These are phyloP conservation scores for Vachellia pachyceras DNA, from an alignment of 306 rosid genomes.

Conservation along the genomic window DNA sequence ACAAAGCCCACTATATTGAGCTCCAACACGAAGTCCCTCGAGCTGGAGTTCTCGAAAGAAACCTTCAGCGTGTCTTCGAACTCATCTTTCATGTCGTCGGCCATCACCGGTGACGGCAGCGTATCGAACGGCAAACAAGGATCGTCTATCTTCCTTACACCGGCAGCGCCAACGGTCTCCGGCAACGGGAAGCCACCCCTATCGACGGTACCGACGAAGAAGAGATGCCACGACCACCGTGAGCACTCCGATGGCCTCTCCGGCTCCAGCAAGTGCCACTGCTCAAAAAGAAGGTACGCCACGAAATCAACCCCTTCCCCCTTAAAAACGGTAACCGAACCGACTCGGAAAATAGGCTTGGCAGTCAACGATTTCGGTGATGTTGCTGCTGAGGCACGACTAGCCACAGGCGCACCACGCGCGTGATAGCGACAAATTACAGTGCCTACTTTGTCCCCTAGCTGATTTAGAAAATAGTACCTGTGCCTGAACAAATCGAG, in stretches of 20 bases:
- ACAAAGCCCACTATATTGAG: constrained; percentile 56
- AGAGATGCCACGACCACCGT: constrained; percentile 70
- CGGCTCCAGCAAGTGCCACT: constrained; percentile 83
- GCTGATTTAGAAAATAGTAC: constrained; percentile 1
- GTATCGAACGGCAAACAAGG: constrained; percentile 87
- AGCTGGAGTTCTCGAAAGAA: constrained; percentile 68
- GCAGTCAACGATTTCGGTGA: constrained; percentile 58
- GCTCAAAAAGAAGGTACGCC: constrained; percentile 80
- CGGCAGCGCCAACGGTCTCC: constrained; percentile 50
- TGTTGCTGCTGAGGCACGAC: constrained; percentile 27
- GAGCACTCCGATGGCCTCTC: constrained; percentile 63
- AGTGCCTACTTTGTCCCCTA: constrained; percentile 12
- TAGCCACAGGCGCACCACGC: constrained; percentile 35
- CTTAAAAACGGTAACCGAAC: not conserved
- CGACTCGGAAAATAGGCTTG: constrained; percentile 8
- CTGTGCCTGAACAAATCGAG: not conserved
- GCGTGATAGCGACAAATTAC: constrained; percentile 50
- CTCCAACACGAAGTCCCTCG: constrained; percentile 49
- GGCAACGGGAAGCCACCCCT: constrained; percentile 75
- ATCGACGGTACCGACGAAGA: constrained; percentile 54
- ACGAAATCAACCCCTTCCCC: not conserved
- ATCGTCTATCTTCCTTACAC: constrained; percentile 57
- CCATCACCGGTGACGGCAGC: constrained; percentile 87
- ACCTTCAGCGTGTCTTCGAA: constrained; percentile 84
- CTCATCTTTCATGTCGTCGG: constrained; percentile 88